Evolutionary conservation across 768 basidiomycete species (phyloP).

Genomic region (Brasilioporus rufonigricans): DNA sequence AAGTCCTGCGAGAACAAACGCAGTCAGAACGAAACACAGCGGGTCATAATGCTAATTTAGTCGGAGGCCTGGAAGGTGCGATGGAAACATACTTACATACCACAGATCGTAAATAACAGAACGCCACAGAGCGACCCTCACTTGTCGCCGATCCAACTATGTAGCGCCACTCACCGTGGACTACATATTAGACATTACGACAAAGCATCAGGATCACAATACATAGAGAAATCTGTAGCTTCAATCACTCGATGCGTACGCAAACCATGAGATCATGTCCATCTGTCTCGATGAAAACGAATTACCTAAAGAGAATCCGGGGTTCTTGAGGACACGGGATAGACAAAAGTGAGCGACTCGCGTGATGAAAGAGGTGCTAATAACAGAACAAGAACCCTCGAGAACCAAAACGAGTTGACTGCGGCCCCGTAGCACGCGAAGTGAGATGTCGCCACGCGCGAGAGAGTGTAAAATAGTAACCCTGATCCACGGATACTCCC

Average conservation of each 20-base stretch:
- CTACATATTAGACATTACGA: neutral
- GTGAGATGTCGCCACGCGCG: neutral
- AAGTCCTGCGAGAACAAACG: too few relatives aligned
- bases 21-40: too few relatives aligned
- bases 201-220: neutral
- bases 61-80: too few relatives aligned
- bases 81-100: neutral
- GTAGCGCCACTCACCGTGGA: neutral
- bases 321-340: neutral
- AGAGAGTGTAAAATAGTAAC: too few relatives aligned
- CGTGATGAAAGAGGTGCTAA: neutral
- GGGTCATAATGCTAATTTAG: neutral
- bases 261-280: neutral
- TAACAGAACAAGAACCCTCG: neutral
- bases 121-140: neutral
- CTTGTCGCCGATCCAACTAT: neutral
- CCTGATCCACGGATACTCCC: too few relatives aligned
- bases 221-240: too few relatives aligned
- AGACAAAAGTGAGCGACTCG: neutral
- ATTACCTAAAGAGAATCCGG: neutral
- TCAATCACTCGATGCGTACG: neutral
- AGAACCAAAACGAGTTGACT: neutral
- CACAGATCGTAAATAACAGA: neutral
- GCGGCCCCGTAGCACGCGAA: neutral
- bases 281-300: neutral